These are phyloP conservation scores for Ambispora gerdemannii DNA, from an alignment of 192 early-diverging fungal species.

Conservation along the genomic window DNA sequence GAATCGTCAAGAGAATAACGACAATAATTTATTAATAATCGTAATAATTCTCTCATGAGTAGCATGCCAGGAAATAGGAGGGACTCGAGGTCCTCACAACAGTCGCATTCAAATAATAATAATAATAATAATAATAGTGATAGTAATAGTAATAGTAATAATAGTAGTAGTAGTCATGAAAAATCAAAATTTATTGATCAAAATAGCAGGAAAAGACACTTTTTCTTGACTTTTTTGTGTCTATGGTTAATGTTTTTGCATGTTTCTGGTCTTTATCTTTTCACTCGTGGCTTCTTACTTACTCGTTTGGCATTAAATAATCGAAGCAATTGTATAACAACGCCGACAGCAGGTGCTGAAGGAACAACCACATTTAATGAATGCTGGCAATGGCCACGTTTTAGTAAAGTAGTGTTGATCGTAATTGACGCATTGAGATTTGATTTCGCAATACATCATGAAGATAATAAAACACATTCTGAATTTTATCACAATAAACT, in stretches of 20 bases:
- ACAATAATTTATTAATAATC: too few relatives aligned
- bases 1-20: too few relatives aligned
- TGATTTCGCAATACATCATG: conserved; percentile 49
- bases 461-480: conserved; percentile 14
- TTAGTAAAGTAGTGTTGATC: conserved; percentile 58
- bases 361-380: background rate
- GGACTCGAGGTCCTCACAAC: too few relatives aligned
- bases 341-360: conserved; percentile 27
- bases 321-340: conserved; percentile 39
- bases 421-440: conserved; percentile 74
- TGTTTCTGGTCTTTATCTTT: conserved; percentile 58
- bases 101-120: too few relatives aligned
- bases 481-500: conserved; percentile 50
- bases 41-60: too few relatives aligned
- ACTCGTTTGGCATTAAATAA: conserved; percentile 60
- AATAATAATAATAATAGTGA: too few relatives aligned
- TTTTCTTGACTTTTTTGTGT: conserved; percentile 12
- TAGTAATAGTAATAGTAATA: too few relatives aligned
- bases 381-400: conserved; percentile 50
- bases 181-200: too few relatives aligned
- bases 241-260: conserved; percentile 46
- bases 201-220: background rate
- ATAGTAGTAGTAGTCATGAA: too few relatives aligned
- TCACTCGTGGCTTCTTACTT: conserved; percentile 70
- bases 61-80: too few relatives aligned